Evolutionary conservation across 1,284 basidiomycete species (phyloP), one percentile per base, ranked within the genome.

Genomic region (Marasmius fiardii): DNA sequence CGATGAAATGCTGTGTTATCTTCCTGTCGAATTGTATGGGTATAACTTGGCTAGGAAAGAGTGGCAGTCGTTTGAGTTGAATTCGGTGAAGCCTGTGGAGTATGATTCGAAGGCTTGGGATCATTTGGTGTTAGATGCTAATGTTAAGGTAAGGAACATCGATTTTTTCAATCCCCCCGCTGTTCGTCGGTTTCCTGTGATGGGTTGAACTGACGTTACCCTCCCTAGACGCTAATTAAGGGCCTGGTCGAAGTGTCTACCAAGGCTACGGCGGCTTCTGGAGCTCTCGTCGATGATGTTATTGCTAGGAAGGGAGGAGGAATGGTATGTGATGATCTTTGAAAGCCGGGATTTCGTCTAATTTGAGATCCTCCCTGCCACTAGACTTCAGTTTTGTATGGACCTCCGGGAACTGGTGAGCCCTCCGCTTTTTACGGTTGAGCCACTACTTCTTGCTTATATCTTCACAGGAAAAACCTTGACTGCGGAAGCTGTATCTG

Each of bases 401-500:
- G 57, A 10, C 54, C 54, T 24, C 57, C 57, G 2, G 57, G 57
- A 43, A 58, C 58, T 8, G 54, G 54, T 45, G 43, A 14, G 41
- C 18, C 24, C n/a, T n/a, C n/a, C 11, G 14, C 3, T 12, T 18
- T 53, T 43, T 23, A 12, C 14, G 14, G 2, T 10, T 44, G 8
- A 1, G 5, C 39, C 6, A 1, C 16, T 2, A 16, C 3, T n/a
- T 18, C 4, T 33, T 18, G 4, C 28, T 18, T 2, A 37, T 23
- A 37, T 14, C 18, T 37, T 10, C 16, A 49, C 34, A 56, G 64
- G 65, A 14, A 67, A 67, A 51, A 67, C 66, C 11, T 49, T 66
- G 16, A 66, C 64, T 2, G 65, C 65, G 1, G 66, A 67, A 57
- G 62, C 63, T 5, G 56, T 65, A 6, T 60, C 61, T 35, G 65